Evolutionary conservation across 345 rosid genomes (phyloP).

Genomic region (Aquilaria yunnanensis): DNA sequence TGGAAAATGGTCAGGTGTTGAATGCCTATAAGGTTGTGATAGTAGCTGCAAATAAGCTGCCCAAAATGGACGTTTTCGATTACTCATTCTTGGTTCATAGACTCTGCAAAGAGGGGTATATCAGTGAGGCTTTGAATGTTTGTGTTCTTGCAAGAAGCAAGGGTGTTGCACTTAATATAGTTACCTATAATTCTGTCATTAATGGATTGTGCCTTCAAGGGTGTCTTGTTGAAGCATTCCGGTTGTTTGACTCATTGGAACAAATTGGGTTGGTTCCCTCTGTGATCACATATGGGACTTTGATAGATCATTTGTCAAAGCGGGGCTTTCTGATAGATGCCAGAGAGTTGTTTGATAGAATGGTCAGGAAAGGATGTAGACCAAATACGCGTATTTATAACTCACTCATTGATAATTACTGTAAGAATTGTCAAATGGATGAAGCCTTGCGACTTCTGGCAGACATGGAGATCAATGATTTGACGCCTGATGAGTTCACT

Average conservation of each 20-base stretch:
- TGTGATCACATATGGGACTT: conserved; percentile 45
- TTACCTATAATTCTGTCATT: conserved; percentile 67
- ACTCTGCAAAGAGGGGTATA: conserved; percentile 70
- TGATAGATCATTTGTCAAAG: conserved; percentile 68
- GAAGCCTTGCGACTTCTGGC: conserved; percentile 51
- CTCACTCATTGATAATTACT: conserved; percentile 53
- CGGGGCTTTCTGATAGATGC: conserved; percentile 64
- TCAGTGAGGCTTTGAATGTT: conserved; percentile 50
- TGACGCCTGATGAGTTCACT: conserved; percentile 59
- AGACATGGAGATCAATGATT: conserved; percentile 31
- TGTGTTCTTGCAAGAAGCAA: conserved; percentile 48
- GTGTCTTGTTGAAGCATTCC: conserved; percentile 81
- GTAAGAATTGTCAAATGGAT: conserved; percentile 56
- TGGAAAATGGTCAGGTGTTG: conserved; percentile 40
- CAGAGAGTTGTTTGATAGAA: conserved; percentile 43
- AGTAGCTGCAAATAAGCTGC: conserved; percentile 32
- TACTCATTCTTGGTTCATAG: conserved; percentile 52
- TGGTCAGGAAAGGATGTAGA: conserved; percentile 41
- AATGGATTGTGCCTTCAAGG: conserved; percentile 72
- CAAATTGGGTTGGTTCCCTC: conserved; percentile 53
- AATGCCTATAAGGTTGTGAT: conserved; percentile 57
- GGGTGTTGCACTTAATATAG: conserved; percentile 45
- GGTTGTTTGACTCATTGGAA: conserved; percentile 76
- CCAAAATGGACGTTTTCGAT: conserved; percentile 53
- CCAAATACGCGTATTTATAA: conserved; percentile 52